Conservation (phyloP, 1,284 basidiomycete species). For the Coriolopsis trogii region DNA sequence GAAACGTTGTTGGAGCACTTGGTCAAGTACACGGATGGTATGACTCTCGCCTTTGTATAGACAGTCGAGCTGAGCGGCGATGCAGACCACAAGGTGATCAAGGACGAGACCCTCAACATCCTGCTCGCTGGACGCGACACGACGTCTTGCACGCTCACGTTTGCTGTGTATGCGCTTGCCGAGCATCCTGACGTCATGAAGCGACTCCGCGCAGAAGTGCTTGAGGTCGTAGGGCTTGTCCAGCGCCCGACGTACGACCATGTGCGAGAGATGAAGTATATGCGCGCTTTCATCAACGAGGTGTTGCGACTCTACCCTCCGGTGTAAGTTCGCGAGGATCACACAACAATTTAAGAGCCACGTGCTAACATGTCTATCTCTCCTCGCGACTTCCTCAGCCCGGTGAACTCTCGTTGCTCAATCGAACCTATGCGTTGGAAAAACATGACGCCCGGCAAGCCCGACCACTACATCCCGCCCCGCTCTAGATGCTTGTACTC, state of each 20-base stretch:
- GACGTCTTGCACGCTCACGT: slow-evolving; percentile 42
- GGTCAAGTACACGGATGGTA: slow-evolving; percentile 51
- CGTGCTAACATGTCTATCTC: not conserved
- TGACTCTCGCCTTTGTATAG: not conserved
- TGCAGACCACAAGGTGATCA: slow-evolving; percentile 33
- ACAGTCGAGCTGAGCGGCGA: not conserved
- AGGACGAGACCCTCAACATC: slow-evolving; percentile 42
- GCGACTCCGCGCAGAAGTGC: slow-evolving; percentile 42
- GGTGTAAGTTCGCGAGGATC: slow-evolving; percentile 45
- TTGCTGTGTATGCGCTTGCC: slow-evolving; percentile 41
- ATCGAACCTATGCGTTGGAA: slow-evolving; percentile 48
- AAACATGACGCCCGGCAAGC: slow-evolving; percentile 43
- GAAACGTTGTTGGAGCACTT: slow-evolving; percentile 55
- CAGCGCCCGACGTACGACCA: slow-evolving; percentile 40
- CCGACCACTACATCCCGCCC: slow-evolving; percentile 56
- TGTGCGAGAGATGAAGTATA: slow-evolving; percentile 43
- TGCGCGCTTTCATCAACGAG: slow-evolving; percentile 50
- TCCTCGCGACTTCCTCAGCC: not conserved
- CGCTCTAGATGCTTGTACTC: slow-evolving; percentile 51
- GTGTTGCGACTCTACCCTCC: slow-evolving; percentile 62
- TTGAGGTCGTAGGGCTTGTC: slow-evolving; percentile 34
- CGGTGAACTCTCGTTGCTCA: slow-evolving; percentile 29
- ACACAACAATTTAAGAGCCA: not conserved
- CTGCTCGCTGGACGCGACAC: slow-evolving; percentile 41
- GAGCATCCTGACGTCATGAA: slow-evolving; percentile 37